phyloP scores from a whole-genome alignment of 306 rosid genomes.

The Prunus campanulata region DNA sequence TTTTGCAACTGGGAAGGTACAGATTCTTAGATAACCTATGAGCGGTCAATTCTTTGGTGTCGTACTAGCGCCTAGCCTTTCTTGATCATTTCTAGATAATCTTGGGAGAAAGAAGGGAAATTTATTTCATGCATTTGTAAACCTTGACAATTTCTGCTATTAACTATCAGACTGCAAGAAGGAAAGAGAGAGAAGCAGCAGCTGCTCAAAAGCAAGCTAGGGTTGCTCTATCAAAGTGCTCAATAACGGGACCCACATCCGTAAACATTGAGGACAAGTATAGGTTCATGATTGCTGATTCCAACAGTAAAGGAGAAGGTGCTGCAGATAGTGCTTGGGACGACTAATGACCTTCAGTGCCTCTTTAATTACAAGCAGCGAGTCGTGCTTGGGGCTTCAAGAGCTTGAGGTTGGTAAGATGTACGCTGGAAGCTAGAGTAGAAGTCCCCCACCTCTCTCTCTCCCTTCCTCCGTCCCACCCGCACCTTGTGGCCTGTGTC shows the following conservation, averaged over 20 bases:
- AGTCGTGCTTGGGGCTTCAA: conserved; percentile 24
- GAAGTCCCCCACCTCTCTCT: neutral
- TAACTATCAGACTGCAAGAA: conserved; percentile 68
- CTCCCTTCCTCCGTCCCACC: neutral
- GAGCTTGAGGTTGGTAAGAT: conserved; percentile 25
- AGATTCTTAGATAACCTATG: neutral
- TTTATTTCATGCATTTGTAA: neutral
- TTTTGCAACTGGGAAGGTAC: conserved; percentile 84
- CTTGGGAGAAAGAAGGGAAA: neutral
- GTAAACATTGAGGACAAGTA: conserved; percentile 75
- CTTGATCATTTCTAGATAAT: neutral
- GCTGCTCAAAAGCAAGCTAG: conserved; percentile 79
- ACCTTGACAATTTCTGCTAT: conserved; percentile 16
- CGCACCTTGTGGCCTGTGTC: neutral
- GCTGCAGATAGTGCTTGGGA: conserved; percentile 93
- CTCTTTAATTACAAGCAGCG: conserved; percentile 21
- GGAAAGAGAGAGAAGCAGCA: conserved; percentile 86
- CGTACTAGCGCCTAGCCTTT: neutral
- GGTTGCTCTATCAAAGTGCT: conserved; percentile 48
- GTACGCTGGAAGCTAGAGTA: conserved; percentile 5
- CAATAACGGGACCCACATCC: conserved; percentile 46
- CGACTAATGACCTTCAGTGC: conserved; percentile 37
- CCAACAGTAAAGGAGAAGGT: conserved; percentile 55
- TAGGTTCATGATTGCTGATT: conserved; percentile 63
- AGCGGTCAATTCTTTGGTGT: neutral